Conservation (phyloP, 495 filamentous ascomycete species). For the Talaromyces stipitatus region DNA sequence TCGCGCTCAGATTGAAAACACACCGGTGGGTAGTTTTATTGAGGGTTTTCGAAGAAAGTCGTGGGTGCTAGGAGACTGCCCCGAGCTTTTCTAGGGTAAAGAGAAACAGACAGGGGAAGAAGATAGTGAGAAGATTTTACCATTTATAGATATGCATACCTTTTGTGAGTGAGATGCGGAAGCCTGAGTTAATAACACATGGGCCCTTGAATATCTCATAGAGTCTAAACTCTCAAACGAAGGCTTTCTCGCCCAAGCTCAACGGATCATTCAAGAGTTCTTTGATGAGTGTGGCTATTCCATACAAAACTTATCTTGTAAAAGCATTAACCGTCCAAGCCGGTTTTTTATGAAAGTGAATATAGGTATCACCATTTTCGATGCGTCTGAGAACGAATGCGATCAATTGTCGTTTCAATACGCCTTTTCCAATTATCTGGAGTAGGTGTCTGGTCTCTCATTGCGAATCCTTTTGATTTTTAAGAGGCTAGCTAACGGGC, state of each 20-base stretch:
- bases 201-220: neutral
- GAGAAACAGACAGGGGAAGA: neutral
- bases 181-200: too few relatives aligned
- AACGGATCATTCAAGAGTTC: conserved; percentile 8
- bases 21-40: neutral
- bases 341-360: neutral
- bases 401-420: conserved; percentile 4
- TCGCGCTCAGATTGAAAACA: neutral
- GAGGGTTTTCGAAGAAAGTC: neutral
- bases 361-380: conserved; percentile 6
- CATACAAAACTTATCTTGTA: conserved; percentile 1
- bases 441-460: too few relatives aligned
- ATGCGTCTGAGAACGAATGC: neutral
- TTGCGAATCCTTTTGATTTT: too few relatives aligned
- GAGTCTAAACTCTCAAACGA: neutral
- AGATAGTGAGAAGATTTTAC: neutral
- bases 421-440: conserved; percentile 2
- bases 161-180: neutral
- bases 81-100: neutral
- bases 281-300: neutral
- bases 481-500: neutral
- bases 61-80: neutral
- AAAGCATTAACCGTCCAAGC: neutral
- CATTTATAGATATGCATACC: neutral
- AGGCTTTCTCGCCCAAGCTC: neutral